A percentile compares a stretch with the other conserved stretches of the same genome.
Conservation (phyloP, 257 asterid genomes). For the Schizonepeta tenuifolia region DNA sequence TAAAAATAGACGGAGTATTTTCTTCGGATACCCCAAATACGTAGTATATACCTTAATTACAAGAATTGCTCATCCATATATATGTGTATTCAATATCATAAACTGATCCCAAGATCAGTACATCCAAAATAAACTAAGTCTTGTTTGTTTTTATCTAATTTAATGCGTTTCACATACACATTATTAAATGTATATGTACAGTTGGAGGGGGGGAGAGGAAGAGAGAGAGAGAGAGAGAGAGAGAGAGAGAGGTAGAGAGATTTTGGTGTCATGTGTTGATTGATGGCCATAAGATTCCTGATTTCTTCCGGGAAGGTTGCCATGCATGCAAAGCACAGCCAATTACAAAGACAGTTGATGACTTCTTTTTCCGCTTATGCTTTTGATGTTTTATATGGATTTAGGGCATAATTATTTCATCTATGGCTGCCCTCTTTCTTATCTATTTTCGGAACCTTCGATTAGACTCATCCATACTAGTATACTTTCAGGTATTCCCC, state of each 20-base stretch:
- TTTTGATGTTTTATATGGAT: conserved; percentile 54
- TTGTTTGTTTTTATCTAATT: too few relatives aligned
- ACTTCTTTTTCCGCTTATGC: conserved; percentile 3
- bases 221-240: neutral
- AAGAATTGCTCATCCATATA: too few relatives aligned
- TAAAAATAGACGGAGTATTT: too few relatives aligned
- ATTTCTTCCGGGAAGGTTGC: conserved; percentile 33
- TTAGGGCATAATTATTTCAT: conserved; percentile 59
- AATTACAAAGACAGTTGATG: conserved; percentile 12
- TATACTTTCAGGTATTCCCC: conserved; percentile 19
- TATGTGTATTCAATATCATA: too few relatives aligned
- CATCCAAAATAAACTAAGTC: too few relatives aligned
- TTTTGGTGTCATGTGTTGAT: neutral
- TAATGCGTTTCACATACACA: too few relatives aligned
- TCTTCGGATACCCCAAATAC: too few relatives aligned
- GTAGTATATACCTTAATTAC: too few relatives aligned
- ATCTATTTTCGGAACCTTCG: conserved; percentile 46
- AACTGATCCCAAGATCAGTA: too few relatives aligned
- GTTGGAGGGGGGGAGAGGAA: neutral
- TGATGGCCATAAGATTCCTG: conserved; percentile 46
- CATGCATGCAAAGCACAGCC: conserved; percentile 34
- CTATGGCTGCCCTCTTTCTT: conserved; percentile 47
- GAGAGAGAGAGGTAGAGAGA: neutral
- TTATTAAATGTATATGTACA: too few relatives aligned
- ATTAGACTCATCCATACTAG: conserved; percentile 38